Percentiles rank a stretch among this genome's conserved stretches.
These are phyloP conservation scores for Ganoderma sinense DNA, from an alignment of 1,284 basidiomycete genomes.

Conservation along the genomic window DNA sequence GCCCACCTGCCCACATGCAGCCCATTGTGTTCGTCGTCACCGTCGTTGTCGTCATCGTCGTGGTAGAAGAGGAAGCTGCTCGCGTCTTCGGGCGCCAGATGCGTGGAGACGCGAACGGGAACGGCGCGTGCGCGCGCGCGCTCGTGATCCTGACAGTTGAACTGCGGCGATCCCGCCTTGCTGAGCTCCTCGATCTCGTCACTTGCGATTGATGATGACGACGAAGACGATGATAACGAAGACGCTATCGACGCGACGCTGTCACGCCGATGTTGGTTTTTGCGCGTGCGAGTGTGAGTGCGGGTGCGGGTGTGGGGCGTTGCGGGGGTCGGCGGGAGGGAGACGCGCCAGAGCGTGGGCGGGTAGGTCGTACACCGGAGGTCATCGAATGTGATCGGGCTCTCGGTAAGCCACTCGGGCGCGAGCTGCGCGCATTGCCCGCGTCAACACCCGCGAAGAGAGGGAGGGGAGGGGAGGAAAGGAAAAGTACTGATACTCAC, in stretches of 20 bases:
- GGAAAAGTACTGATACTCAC: slow-evolving; percentile 8
- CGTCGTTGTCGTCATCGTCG: background rate
- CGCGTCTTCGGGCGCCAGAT: slow-evolving; percentile 6
- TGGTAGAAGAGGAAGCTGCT: slow-evolving; percentile 17
- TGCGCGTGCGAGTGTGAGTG: too few species aligned
- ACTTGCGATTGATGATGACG: background rate
- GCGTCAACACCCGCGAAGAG: background rate
- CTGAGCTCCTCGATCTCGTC: background rate
- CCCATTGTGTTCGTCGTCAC: background rate
- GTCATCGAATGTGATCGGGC: slow-evolving; percentile 31
- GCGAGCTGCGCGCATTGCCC: slow-evolving; percentile 11
- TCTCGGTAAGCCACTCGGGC: slow-evolving; percentile 31
- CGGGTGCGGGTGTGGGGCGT: background rate
- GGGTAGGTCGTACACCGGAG: slow-evolving; percentile 25
- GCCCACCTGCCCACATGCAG: background rate
- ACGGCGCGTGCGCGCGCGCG: too few species aligned
- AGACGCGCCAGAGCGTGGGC: slow-evolving; percentile 31
- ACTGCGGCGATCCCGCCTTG: slow-evolving; percentile 1
- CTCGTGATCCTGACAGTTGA: background rate
- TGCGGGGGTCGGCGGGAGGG: slow-evolving; percentile 16
- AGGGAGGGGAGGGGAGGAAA: background rate
- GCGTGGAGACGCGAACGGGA: background rate
- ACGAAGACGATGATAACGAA: background rate
- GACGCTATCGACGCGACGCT: slow-evolving; percentile 13
- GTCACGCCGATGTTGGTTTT: slow-evolving; percentile 7